Base-by-base conservation (phyloP, 768 basidiomycete genomes). In the Filobasidium floriforme region DNA sequence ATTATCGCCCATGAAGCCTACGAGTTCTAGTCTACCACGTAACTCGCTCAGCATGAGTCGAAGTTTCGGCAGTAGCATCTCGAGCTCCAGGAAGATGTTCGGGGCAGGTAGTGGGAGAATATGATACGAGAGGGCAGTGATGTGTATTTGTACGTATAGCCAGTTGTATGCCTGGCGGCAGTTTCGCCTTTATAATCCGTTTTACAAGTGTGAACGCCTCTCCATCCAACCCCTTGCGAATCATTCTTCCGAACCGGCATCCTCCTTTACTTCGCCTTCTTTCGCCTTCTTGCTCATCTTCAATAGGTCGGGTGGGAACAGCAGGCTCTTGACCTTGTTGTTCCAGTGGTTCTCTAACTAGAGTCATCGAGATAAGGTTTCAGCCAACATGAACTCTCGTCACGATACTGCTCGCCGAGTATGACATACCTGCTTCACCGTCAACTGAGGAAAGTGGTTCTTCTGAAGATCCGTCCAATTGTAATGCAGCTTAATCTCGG, bases 221-320 rank as follows among this genome's bases (percentile, higher is more conserved):
- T 2, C 12, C 46, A 37, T 37, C 32, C 32, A 37, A 9, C 32
- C 32, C 9, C 32, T 37, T 37, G 32, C 32, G 32, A 37, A 4
- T 37, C 9, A 37, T 37, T 37, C 32, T 37, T 9, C 32, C 32
- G 32, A 37, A 37, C 32, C 32, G 32, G 32, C 32, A 37, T 9
- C 32, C 3, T 37, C 32, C 9, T 37, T 37, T 6, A 3, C 46
- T 57, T 28, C 15, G 5, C 22, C 54, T 57, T 32, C 54, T 28
- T 57, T 57, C 24, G 54, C 54, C 15, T 57, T 22, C 54, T 57
- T 57, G 29, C 7, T 57, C 54, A 24, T 57, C 26, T 57, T 57
- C 24, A 57, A 32, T 5, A 57, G 18, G 26, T 32, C 54, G 15
- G 19, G 15, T 15, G 54, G 54, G 54, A 57, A 24, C 4, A 57